Base-by-base conservation (phyloP, 2,329 filamentous ascomycete species). In the Chaetothyriales sp. region DNA sequence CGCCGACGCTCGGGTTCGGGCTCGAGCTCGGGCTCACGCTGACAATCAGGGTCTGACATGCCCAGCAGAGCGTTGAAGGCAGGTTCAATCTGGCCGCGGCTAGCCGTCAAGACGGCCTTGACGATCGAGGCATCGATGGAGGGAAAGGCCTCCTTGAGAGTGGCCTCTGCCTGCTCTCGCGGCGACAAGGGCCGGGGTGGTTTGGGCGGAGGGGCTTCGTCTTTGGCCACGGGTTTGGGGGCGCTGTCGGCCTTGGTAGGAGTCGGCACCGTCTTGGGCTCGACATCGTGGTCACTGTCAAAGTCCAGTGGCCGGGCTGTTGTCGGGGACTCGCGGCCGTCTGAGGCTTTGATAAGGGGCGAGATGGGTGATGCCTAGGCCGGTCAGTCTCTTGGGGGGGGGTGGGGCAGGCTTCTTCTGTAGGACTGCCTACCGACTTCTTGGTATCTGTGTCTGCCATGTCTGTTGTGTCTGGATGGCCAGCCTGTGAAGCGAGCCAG, bases 61-160 rank as follows among this genome's bases (percentile, higher is more conserved):
- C 86, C 86, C 45, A 98, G 76, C 44, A 98, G 77, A 37, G 92
- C 92, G 70, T 95, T 92, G 71, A 98, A 98, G 13, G 92, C 90
- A 29, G 88, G 86, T 68, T 98, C 92, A 47, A 97, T 82, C 63
- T 84, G 81, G 54, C 89, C 90, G 53, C 82, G 77, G 66, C 92
- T 97, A 13, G 92, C 92, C 20, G 79, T 77, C 58, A 98, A 71
- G 0, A 98, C 85, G 28, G 92, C 92, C 68, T 83, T 94, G 67
- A 98, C 79, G 46, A 98, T 85, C 45, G 80, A 68, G 6, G 71
- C 66, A 50, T 98, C 92, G 55, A 95, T 86, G 51, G 73, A 77
- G 0, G 92, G 92, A 63, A 98, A 98, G 0, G 92, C 92, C 68
- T 98, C 92, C 67, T 87, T 90, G 51, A 98, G 75, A 2, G 89